Base-by-base conservation (phyloP, 2,329 filamentous ascomycete genomes). In the Penicillium aurantiogriseum region DNA sequence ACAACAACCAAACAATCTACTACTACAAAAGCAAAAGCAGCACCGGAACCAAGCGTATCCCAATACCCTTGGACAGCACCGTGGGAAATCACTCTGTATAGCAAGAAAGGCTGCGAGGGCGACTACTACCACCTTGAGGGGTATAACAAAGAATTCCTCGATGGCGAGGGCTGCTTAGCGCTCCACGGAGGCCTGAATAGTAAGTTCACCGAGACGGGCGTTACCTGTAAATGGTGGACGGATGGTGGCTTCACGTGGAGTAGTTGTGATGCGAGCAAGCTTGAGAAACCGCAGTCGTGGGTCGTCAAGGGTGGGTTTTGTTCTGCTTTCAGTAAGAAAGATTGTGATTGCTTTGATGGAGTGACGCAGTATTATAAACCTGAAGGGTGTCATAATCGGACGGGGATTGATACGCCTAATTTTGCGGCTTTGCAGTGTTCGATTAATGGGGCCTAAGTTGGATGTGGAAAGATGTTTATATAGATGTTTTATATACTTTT, bases 171-270 rank as follows among this genome's bases (percentile, higher is more conserved):
- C 5, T 65, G 63, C 25, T 9, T 58, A 2, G 23, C 11, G 2
- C 21, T 64, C 4, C 44, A 49, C 3, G 53, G 52, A 1, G 47
- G 44, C 1, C 4, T 63, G 5, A 51, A 51, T 1, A 51, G 31
- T 33, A 11, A 50, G 21, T 29, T 40, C n/a, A 13, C 45, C 2
- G 44, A 46, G 3, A 56, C 21, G 9, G 47, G 31, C 0, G 35
- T 48, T 6, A 61, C 47, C 0, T 62, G 60, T 19, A 59, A 47
- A n/a, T 62, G 51, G 48, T 60, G 40, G 38, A 50, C 42, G 2
- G 17, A 53, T 15, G 38, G 40, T 25, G 38, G 58, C 0, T 47
- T 56, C 11, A 49, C 33, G 3, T 61, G 49, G 54, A 40, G 19
- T 7, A 54, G n/a, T 40, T 64, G 63, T 23, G 51, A 47, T 17